phyloP scores from a whole-genome alignment of 768 basidiomycete genomes.

The Gymnopilus junonius region DNA sequence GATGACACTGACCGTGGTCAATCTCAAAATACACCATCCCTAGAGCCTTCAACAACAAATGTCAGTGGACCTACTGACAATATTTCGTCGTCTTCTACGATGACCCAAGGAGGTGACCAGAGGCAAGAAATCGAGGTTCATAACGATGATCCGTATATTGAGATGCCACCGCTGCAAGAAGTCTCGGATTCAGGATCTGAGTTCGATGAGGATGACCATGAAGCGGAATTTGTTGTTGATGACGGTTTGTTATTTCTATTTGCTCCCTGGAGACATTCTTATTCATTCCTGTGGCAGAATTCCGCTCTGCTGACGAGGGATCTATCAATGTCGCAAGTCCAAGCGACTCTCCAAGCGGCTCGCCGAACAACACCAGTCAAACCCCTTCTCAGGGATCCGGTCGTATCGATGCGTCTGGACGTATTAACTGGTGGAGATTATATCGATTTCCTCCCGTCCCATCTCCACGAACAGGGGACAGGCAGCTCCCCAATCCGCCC shows the following conservation, averaged over 20 bases:
- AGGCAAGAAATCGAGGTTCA: background rate
- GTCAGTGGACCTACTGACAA: background rate
- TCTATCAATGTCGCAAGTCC: background rate
- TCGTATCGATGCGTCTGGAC: slow-evolving; percentile 39
- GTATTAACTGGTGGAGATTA: slow-evolving; percentile 83
- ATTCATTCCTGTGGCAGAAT: slow-evolving; percentile 14
- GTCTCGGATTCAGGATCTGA: slow-evolving; percentile 44
- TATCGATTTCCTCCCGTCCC: slow-evolving; percentile 80
- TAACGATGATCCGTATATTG: slow-evolving; percentile 3
- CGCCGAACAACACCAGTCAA: background rate
- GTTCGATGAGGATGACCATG: slow-evolving; percentile 34
- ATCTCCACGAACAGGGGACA: slow-evolving; percentile 31
- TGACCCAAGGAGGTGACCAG: background rate
- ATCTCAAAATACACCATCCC: background rate
- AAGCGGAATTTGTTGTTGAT: slow-evolving; percentile 27
- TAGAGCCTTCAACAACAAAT: background rate
- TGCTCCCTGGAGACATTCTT: background rate
- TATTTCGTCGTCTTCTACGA: background rate
- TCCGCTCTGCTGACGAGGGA: slow-evolving; percentile 16
- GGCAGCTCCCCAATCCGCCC: slow-evolving; percentile 11
- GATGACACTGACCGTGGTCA: background rate
- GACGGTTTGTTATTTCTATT: slow-evolving; percentile 4
- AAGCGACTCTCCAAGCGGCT: background rate
- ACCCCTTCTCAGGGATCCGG: slow-evolving; percentile 8
- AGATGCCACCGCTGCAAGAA: slow-evolving; percentile 35